Evolutionary conservation across 306 rosid species (phyloP).

Genomic region (Sicyos edulis): DNA sequence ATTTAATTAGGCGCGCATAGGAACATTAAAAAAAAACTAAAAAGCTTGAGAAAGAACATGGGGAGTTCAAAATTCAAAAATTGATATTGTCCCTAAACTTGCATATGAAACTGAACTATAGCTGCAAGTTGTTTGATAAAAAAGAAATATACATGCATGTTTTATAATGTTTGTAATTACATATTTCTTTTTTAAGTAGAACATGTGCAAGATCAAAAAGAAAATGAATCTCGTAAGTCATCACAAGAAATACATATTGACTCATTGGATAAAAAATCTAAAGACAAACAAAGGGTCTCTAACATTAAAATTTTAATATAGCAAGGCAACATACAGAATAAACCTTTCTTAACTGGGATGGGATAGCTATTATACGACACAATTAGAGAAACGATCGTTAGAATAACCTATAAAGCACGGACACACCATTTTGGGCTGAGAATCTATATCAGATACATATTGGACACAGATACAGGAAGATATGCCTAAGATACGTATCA

Average conservation of each 20-base stretch:
- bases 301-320: neutral
- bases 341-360: neutral
- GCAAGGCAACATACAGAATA: neutral
- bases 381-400: neutral
- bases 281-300: neutral
- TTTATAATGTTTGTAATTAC: neutral
- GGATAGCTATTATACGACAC: neutral
- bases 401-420: no score
- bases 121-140: neutral
- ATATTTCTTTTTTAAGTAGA: neutral
- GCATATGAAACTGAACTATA: neutral
- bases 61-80: constrained; percentile 5
- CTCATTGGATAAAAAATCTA: neutral
- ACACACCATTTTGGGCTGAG: no score
- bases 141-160: no score
- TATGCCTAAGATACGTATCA: no score
- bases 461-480: no score
- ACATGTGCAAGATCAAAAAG: neutral
- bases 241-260: constrained; percentile 6
- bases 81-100: neutral
- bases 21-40: neutral
- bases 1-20: neutral
- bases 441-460: no score
- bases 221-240: neutral
- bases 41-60: neutral